phyloP scores from a whole-genome alignment of 345 rosid species.

The Linum usitatissimum region DNA sequence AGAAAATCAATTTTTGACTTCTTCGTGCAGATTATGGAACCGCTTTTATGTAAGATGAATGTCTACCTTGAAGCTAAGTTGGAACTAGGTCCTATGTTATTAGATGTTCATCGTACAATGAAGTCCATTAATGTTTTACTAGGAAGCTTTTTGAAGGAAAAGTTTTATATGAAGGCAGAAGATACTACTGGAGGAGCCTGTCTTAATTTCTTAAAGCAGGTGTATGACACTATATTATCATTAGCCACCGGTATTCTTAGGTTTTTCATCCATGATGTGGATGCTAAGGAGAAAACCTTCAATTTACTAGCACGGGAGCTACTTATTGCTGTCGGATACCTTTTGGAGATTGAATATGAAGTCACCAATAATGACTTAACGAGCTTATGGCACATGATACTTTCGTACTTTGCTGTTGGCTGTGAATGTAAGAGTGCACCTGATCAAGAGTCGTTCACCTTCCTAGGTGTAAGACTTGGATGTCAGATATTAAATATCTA shows the following conservation, averaged over 20 bases:
- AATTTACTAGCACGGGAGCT: conserved; percentile 49
- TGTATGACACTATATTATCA: conserved; percentile 36
- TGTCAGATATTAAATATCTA: conserved; percentile 67
- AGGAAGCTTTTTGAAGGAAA: conserved; percentile 36
- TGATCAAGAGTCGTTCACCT: conserved; percentile 28
- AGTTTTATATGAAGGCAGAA: conserved; percentile 57
- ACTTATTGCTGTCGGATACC: conserved; percentile 39
- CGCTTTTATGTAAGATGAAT: conserved; percentile 48
- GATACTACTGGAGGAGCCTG: conserved; percentile 73
- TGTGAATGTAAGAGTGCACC: conserved; percentile 26
- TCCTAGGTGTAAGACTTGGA: conserved; percentile 40
- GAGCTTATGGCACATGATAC: conserved; percentile 51
- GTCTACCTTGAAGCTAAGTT: conserved; percentile 29
- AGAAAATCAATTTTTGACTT: conserved; percentile 61
- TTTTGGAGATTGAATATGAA: conserved; percentile 72
- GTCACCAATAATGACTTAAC: conserved; percentile 56
- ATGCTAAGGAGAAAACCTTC: conserved; percentile 26
- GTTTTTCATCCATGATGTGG: conserved; percentile 21
- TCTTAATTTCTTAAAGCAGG: conserved; percentile 55
- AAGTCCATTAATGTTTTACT: conserved; percentile 50
- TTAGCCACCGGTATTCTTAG: conserved; percentile 33
- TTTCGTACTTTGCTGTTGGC: conserved; percentile 44
- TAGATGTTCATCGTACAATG: conserved; percentile 37
- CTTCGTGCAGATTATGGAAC: conserved; percentile 79
- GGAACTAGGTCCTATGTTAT: conserved; percentile 25